Percentiles rank a stretch among this genome's conserved stretches.
Conservation (phyloP, 345 rosid species). For the Eucalyptus regnans region DNA sequence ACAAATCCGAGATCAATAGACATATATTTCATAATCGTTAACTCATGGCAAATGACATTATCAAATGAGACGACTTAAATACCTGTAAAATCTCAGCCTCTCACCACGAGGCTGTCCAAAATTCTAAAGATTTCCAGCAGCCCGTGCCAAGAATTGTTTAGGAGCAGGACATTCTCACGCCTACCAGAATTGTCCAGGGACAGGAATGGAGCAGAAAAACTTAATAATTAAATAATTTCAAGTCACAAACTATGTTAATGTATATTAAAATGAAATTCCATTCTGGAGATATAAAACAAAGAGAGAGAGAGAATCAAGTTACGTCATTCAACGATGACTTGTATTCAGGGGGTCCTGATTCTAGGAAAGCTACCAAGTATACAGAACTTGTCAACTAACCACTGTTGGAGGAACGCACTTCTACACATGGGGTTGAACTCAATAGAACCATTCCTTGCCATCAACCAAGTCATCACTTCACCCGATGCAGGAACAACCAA, state of each 20-base stretch:
- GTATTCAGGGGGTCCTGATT: neutral
- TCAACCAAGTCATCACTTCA: neutral
- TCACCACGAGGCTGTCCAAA: neutral
- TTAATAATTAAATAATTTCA: neutral
- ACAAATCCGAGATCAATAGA: neutral
- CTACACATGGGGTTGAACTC: neutral
- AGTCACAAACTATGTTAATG: neutral
- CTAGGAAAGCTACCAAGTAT: neutral
- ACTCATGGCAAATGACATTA: neutral
- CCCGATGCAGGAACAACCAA: neutral
- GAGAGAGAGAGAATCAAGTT: neutral
- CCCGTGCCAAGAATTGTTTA: neutral
- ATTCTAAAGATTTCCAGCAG: neutral
- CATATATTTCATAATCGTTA: neutral
- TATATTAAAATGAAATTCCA: neutral
- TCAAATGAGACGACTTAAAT: neutral
- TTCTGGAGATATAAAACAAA: neutral
- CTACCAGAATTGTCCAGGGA: neutral
- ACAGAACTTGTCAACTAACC: neutral
- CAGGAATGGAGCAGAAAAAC: neutral
- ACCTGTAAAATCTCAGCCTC: neutral
- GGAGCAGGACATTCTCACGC: neutral
- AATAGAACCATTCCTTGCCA: neutral
- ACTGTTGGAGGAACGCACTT: neutral
- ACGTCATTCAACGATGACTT: neutral